These are phyloP conservation scores for Hibiscus mutabilis DNA, from an alignment of 345 rosid genomes.

Conservation along the genomic window DNA sequence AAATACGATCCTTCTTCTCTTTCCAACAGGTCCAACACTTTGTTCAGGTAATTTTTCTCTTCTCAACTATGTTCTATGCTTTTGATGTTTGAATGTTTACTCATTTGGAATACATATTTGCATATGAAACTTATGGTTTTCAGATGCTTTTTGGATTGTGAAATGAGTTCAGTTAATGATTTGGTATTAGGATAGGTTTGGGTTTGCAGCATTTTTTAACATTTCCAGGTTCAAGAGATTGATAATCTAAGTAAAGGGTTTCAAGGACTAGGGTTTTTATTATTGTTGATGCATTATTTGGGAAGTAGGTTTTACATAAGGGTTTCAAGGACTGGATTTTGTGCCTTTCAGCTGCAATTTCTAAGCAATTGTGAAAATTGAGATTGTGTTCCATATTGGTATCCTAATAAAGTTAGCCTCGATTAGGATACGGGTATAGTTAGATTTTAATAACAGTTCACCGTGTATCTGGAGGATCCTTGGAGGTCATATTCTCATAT, in stretches of 20 bases:
- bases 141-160: not conserved
- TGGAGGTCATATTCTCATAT: no score
- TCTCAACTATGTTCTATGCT: not conserved
- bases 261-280: not conserved
- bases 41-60: not conserved
- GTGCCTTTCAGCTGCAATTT: not conserved
- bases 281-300: not conserved
- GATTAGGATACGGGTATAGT: no score
- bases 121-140: not conserved
- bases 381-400: no score
- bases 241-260: not conserved
- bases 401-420: no score
- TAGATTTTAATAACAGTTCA: no score
- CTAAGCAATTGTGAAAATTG: not conserved
- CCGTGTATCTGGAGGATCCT: no score
- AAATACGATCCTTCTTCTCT: not conserved
- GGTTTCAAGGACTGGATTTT: slow-evolving; percentile 4
- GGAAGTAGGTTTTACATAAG: not conserved
- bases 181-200: not conserved
- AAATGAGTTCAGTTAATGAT: not conserved
- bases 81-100: not conserved
- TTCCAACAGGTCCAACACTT: not conserved
- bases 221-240: not conserved
- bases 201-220: not conserved
- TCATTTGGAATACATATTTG: not conserved